These are phyloP conservation scores for Pseudonitzschia multiseries DNA, from an alignment of 108 stramenopile species.

Conservation along the genomic window DNA sequence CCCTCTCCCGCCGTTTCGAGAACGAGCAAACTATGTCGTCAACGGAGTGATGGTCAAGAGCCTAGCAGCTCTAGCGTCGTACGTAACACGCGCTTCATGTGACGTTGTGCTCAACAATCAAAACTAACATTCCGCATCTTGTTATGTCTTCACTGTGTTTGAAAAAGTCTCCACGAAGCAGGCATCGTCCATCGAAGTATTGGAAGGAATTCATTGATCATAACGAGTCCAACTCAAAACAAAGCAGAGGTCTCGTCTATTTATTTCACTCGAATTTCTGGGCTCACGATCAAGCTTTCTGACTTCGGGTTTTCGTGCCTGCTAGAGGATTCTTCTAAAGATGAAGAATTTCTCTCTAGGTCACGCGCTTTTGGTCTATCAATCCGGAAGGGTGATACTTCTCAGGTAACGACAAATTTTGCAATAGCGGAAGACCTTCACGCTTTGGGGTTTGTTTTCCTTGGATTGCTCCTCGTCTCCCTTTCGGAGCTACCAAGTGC, in stretches of 20 bases:
- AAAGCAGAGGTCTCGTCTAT: conserved; percentile 66
- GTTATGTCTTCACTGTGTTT: not conserved
- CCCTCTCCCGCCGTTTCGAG: conserved; percentile 53
- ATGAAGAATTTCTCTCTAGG: conserved; percentile 60
- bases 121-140: not conserved
- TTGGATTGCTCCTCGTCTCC: conserved; percentile 65
- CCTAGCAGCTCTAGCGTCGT: conserved; percentile 58
- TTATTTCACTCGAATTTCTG: conserved; percentile 38
- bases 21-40: conserved; percentile 69
- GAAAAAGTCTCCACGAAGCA: conserved; percentile 52
- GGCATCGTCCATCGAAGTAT: conserved; percentile 82
- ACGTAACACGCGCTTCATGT: not conserved
- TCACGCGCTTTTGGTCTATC: conserved; percentile 65
- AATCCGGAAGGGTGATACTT: conserved; percentile 33
- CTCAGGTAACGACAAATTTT: conserved; percentile 49
- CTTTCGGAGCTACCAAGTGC: conserved; percentile 61
- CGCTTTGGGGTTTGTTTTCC: conserved; percentile 81
- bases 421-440: conserved; percentile 83
- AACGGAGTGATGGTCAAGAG: conserved; percentile 59
- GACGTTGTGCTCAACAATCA: not conserved
- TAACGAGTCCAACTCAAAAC: conserved; percentile 60
- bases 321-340: conserved; percentile 52
- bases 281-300: conserved; percentile 54
- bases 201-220: conserved; percentile 57
- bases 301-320: conserved; percentile 76